These are phyloP conservation scores for Globisporangium nunn DNA, from an alignment of 352 stramenopile genomes.

Conservation along the genomic window DNA sequence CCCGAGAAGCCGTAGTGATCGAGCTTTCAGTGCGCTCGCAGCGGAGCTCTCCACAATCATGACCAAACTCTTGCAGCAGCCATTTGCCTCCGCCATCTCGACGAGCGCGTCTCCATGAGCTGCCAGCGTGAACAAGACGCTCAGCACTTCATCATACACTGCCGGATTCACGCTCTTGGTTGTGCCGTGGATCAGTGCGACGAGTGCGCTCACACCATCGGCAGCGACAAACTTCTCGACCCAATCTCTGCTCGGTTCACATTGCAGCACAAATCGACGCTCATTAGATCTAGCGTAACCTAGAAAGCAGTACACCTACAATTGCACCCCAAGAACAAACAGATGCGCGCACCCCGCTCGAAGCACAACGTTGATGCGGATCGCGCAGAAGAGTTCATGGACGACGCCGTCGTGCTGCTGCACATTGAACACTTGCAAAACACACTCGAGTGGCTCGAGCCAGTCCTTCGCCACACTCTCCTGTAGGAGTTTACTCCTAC, in stretches of 20 bases:
- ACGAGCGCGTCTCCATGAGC: conserved; percentile 21
- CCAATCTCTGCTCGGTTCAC: conserved; percentile 29
- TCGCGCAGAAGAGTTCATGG: conserved; percentile 46
- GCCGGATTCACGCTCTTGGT: conserved; percentile 15
- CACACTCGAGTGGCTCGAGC: conserved; percentile 41
- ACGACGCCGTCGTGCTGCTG: conserved; percentile 26
- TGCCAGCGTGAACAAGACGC: conserved; percentile 41
- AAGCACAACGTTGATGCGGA: conserved; percentile 59
- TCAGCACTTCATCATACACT: conserved; percentile 32
- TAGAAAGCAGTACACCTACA: background rate
- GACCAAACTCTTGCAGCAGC: conserved; percentile 24
- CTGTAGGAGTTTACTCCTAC: conserved; percentile 33
- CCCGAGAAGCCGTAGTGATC: conserved; percentile 26
- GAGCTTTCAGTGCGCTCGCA: conserved; percentile 17
- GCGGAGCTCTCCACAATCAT: conserved; percentile 20
- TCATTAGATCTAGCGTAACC: background rate
- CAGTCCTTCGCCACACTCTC: conserved; percentile 35
- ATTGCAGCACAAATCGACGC: background rate
- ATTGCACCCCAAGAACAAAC: background rate
- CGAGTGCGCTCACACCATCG: conserved; percentile 31
- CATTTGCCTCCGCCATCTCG: conserved; percentile 22
- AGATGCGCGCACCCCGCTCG: conserved; percentile 25
- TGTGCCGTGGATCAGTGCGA: conserved; percentile 24
- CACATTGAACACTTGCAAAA: conserved; percentile 34
- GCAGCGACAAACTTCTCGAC: conserved; percentile 41